These are phyloP conservation scores for Diplodia corticola DNA, from an alignment of 2,329 filamentous ascomycete genomes.

Conservation along the genomic window DNA sequence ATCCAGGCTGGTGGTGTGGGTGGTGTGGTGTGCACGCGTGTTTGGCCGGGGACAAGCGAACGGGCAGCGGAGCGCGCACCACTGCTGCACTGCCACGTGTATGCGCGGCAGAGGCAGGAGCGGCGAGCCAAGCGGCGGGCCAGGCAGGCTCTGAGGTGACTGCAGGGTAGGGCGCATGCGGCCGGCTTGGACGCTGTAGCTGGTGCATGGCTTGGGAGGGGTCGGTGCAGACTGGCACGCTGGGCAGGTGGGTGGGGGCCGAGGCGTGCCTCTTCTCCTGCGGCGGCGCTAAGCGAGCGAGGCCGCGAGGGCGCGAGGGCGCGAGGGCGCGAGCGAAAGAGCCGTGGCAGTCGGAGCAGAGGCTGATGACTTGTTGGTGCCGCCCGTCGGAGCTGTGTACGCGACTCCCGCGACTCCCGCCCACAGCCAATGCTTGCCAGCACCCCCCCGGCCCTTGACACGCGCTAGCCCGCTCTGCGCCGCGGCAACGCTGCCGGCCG, in stretches of 20 bases:
- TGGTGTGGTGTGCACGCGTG: not conserved
- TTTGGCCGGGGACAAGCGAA: slow-evolving; percentile 11
- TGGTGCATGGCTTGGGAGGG: not conserved
- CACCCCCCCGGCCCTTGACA: slow-evolving; percentile 9
- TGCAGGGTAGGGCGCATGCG: not conserved
- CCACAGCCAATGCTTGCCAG: slow-evolving; percentile 13
- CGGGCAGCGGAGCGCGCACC: not conserved
- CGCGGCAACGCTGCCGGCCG: slow-evolving; percentile 8
- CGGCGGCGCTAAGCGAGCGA: slow-evolving; percentile 21
- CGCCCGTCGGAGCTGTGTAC: not conserved
- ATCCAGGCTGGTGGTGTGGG: slow-evolving; percentile 13
- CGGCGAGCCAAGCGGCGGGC: not conserved
- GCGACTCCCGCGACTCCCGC: not conserved
- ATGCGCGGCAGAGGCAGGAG: slow-evolving; percentile 11
- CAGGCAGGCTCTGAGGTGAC: not conserved
- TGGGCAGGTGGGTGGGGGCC: slow-evolving; percentile 18
- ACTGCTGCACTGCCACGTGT: slow-evolving; percentile 26
- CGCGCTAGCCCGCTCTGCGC: slow-evolving; percentile 14
- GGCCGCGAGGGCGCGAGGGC: too few species aligned
- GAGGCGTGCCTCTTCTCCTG: slow-evolving; percentile 22
- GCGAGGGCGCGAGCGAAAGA: too few species aligned
- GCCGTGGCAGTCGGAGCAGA: too few species aligned
- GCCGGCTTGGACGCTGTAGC: too few species aligned
- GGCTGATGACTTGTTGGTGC: not conserved
- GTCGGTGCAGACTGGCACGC: too few species aligned